phyloP scores from a whole-genome alignment of 805 yeast genomes.

The Saccharomycopsis selenospora region DNA sequence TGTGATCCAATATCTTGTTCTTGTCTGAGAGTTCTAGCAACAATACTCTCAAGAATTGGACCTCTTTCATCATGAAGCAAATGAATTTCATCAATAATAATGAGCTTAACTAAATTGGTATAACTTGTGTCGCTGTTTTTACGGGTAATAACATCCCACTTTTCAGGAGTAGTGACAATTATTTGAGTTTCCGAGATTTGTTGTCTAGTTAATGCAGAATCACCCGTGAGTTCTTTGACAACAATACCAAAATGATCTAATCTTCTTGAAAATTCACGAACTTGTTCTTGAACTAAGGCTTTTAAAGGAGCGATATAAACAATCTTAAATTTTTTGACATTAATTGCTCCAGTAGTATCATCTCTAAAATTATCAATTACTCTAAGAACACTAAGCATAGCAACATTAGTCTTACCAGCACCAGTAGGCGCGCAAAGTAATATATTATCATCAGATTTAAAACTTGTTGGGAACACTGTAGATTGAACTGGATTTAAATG shows the following conservation, averaged over 20 bases:
- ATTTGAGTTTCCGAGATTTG: conserved; percentile 76
- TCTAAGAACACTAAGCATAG: conserved; percentile 71
- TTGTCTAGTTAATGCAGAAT: conserved; percentile 63
- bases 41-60: conserved; percentile 84
- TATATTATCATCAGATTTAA: conserved; percentile 60
- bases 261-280: conserved; percentile 72
- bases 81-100: conserved; percentile 90
- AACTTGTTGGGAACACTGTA: conserved; percentile 71
- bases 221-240: conserved; percentile 90
- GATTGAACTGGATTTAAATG: conserved; percentile 80
- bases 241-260: conserved; percentile 54
- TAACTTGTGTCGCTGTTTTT: conserved; percentile 64
- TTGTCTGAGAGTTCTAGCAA: conserved; percentile 59
- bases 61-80: conserved; percentile 91
- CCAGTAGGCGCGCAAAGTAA: conserved; percentile 97
- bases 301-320: conserved; percentile 91
- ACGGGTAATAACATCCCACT: conserved; percentile 94
- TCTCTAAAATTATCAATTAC: conserved; percentile 48
- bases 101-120: conserved; percentile 53
- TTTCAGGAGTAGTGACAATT: conserved; percentile 91
- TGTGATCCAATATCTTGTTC: conserved; percentile 37
- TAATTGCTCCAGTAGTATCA: conserved; percentile 40
- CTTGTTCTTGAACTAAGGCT: conserved; percentile 94
- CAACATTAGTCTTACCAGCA: conserved; percentile 97
- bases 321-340: conserved; percentile 54